Evolutionary conservation across 345 rosid species (phyloP), one percentile per base, ranked within the genome.

Genomic region (Capsella bursapastoris): DNA sequence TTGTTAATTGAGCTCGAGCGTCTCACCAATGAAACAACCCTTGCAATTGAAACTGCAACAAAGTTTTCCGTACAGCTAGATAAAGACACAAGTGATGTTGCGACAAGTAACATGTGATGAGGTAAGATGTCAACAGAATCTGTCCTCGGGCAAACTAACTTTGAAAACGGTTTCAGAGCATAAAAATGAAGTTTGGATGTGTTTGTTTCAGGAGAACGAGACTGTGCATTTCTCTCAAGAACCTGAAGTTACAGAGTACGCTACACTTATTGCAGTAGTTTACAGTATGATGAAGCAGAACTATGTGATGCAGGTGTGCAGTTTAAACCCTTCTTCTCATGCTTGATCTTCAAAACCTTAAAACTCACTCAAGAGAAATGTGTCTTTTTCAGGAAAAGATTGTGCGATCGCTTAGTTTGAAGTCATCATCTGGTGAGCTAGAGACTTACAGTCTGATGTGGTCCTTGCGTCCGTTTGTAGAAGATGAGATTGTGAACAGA

Each of bases 261-360:
- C 83, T 63, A 65, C 80, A 18, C 22, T 87, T 78, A 79, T 89
- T 79, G 93, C 82, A 9, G 71, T 86, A 44, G 77, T 94, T 75
- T 94, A 85, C 68, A 84, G 81, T 40, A 91, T 91, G 95, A 73
- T 87, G 73, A 94, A 91, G 77, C 88, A 88, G 57, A 91, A 94
- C 81, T 80, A 74, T 48, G 68, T 2, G 16, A 91, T 91, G 98
- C 98, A 91, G 96, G 97, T 86, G 68, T 14, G 53, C 27, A 34
- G 8, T 34, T 15, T 57, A 6, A 58, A 52, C 28, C 5, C 5
- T 31, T 59, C 0, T 61, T 38, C 27, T n/a, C 18, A 60, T 41
- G 22, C 13, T 59, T 40, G 48, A 59, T 50, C 47, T 16, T 47
- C 28, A 7, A 67, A 73, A 15, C 43, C 35, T 34, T 1, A 47